phyloP scores from a whole-genome alignment of 2,329 filamentous ascomycete species.

The Clonostachys rhizophaga region DNA sequence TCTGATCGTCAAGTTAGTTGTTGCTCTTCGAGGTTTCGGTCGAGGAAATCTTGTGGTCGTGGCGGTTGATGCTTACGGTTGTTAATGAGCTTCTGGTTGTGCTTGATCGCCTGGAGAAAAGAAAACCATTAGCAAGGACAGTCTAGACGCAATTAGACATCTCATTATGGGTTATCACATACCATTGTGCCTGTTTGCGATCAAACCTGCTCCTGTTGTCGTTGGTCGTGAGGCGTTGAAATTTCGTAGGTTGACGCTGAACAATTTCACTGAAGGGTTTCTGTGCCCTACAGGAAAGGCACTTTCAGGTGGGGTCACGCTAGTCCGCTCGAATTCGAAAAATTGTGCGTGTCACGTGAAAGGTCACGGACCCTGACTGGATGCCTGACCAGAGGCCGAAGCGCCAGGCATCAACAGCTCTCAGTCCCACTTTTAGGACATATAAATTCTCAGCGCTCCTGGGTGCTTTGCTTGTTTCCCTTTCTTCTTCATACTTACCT shows the following conservation, averaged over 20 bases:
- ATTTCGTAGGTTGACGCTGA: conserved; percentile 30
- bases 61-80: conserved; percentile 65
- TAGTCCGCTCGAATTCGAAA: background rate
- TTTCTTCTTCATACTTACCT: conserved; percentile 48
- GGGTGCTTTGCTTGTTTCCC: conserved; percentile 6
- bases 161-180: conserved; percentile 5
- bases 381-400: conserved; percentile 5
- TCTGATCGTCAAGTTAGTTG: conserved; percentile 53
- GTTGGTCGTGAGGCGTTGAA: conserved; percentile 32
- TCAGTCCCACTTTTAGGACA: conserved; percentile 9
- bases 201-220: conserved; percentile 40
- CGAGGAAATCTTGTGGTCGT: background rate
- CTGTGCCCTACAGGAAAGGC: conserved; percentile 29
- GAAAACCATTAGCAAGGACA: conserved; percentile 15
- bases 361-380: background rate
- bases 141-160: background rate
- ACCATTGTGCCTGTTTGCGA: conserved; percentile 53
- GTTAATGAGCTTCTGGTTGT: conserved; percentile 98
- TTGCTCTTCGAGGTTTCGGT: conserved; percentile 5
- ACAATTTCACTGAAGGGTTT: conserved; percentile 36
- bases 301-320: conserved; percentile 22
- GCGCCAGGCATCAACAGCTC: conserved; percentile 11
- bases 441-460: conserved; percentile 16
- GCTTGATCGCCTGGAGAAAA: conserved; percentile 82
- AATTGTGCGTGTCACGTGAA: conserved; percentile 14